Percentiles rank a stretch among this genome's conserved stretches.
Conservation (phyloP, 192 early-diverging fungal genomes). For the Podila verticillata region DNA sequence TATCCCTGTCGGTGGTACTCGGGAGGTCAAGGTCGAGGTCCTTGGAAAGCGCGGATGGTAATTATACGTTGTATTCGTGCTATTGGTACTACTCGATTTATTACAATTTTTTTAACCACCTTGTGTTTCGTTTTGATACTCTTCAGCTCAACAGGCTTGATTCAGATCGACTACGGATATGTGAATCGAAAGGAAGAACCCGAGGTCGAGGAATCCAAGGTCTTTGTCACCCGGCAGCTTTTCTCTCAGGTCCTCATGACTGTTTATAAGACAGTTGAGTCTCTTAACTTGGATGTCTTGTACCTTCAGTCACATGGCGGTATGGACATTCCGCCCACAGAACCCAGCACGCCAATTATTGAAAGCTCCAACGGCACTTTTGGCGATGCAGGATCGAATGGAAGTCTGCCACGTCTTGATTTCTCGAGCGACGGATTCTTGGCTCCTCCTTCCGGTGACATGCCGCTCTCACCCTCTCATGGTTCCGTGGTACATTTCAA, state of each 20-base stretch:
- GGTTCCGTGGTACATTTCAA: slow-evolving; percentile 1
- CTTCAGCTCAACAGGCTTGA: slow-evolving; percentile 68
- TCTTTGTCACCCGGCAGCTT: slow-evolving; percentile 74
- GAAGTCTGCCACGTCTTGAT: slow-evolving; percentile 43
- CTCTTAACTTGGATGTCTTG: slow-evolving; percentile 72
- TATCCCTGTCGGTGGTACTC: slow-evolving; percentile 62
- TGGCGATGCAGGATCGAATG: slow-evolving; percentile 13
- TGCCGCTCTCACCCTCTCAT: not conserved
- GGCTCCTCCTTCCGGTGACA: slow-evolving; percentile 20
- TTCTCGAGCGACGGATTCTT: slow-evolving; percentile 53
- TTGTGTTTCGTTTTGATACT: too few relatives aligned
- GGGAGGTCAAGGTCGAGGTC: slow-evolving; percentile 67
- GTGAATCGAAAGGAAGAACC: slow-evolving; percentile 43
- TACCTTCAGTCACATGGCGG: slow-evolving; percentile 59
- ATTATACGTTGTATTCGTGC: slow-evolving; percentile 8
- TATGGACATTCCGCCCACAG: slow-evolving; percentile 41
- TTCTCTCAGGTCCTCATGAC: slow-evolving; percentile 75
- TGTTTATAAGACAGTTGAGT: slow-evolving; percentile 69
- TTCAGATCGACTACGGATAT: slow-evolving; percentile 79
- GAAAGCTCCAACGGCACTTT: not conserved
- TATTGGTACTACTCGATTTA: not conserved
- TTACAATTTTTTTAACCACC: not conserved
- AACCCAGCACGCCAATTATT: slow-evolving; percentile 34
- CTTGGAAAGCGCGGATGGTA: slow-evolving; percentile 81
- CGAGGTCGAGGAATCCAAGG: slow-evolving; percentile 23